These are phyloP conservation scores for Nakaseomyces sp. DNA, from an alignment of 1,139 yeast species.

Conservation along the genomic window DNA sequence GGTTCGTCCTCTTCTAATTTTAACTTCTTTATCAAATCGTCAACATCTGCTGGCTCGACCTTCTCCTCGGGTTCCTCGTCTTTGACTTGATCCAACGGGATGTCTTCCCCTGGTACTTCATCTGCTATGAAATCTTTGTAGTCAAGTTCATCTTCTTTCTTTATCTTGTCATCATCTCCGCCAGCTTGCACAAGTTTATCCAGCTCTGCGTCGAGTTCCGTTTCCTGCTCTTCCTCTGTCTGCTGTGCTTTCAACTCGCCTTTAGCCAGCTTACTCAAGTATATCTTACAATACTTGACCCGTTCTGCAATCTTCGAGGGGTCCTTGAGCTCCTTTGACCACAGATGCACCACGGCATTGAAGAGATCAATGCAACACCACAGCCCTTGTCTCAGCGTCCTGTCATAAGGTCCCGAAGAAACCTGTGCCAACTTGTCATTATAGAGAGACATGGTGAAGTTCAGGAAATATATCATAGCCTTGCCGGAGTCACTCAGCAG, in stretches of 20 bases:
- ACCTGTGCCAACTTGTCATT: constrained; percentile 24
- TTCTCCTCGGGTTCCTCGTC: constrained; percentile 8
- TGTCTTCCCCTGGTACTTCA: constrained; percentile 9
- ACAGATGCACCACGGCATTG: constrained; percentile 19
- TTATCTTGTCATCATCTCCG: background rate
- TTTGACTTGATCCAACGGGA: constrained; percentile 7
- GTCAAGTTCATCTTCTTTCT: constrained; percentile 6
- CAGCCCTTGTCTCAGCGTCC: constrained; percentile 20
- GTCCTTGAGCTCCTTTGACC: constrained; percentile 16
- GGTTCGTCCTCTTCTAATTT: constrained; percentile 8
- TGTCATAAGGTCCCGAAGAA: constrained; percentile 18
- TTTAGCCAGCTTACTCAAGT: constrained; percentile 21
- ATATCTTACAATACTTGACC: constrained; percentile 26
- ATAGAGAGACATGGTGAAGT: constrained; percentile 27
- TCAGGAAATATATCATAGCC: constrained; percentile 24
- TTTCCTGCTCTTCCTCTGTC: background rate
- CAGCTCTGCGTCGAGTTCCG: constrained; percentile 1
- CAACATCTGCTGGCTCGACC: constrained; percentile 9
- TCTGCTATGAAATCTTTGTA: constrained; percentile 10
- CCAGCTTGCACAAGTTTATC: background rate
- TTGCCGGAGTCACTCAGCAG: constrained; percentile 24
- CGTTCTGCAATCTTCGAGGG: constrained; percentile 16
- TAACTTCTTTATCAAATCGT: constrained; percentile 11
- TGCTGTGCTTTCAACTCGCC: constrained; percentile 16
- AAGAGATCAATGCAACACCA: constrained; percentile 31